These are phyloP conservation scores for Coemansia aciculifera DNA, from an alignment of 192 early-diverging fungal species.

Conservation along the genomic window DNA sequence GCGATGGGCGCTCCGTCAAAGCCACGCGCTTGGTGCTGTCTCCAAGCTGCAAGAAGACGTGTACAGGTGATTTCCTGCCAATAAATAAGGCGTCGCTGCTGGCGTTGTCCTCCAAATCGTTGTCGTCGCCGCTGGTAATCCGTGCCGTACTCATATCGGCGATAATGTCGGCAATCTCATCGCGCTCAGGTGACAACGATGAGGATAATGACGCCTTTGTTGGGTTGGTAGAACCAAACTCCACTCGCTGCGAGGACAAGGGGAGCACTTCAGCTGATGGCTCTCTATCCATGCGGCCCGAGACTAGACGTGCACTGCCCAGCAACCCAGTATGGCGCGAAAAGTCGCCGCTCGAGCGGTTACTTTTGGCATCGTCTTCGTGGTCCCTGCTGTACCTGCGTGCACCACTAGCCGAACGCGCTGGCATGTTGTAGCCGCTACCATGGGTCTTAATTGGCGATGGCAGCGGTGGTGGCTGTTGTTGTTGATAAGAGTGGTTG, in stretches of 20 bases:
- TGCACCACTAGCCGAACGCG: slow-evolving; percentile 8
- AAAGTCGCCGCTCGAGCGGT: slow-evolving; percentile 6
- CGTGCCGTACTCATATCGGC: slow-evolving; percentile 49
- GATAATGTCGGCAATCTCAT: slow-evolving; percentile 53
- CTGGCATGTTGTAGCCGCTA: slow-evolving; percentile 14
- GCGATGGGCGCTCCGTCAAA: slow-evolving; percentile 58
- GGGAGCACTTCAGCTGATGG: slow-evolving; percentile 18
- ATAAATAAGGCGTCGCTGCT: slow-evolving; percentile 10
- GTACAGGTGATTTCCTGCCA: slow-evolving; percentile 3
- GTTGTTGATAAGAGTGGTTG: background rate
- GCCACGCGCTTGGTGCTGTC: slow-evolving; percentile 62
- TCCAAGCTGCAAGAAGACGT: slow-evolving; percentile 63
- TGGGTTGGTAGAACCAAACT: slow-evolving; percentile 38
- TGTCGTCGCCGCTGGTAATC: slow-evolving; percentile 12
- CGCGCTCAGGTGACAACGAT: slow-evolving; percentile 31
- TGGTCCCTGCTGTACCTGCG: slow-evolving; percentile 26
- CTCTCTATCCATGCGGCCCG: slow-evolving; percentile 13
- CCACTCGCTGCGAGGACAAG: slow-evolving; percentile 35
- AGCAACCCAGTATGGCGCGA: background rate
- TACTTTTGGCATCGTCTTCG: slow-evolving; percentile 1
- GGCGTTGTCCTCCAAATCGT: slow-evolving; percentile 1
- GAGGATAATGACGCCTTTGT: slow-evolving; percentile 17
- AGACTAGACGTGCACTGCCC: slow-evolving; percentile 15
- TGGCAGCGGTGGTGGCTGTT: background rate
- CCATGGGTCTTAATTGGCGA: background rate